These are phyloP conservation scores for Betula pendula DNA, from an alignment of 306 rosid genomes.

Conservation along the genomic window DNA sequence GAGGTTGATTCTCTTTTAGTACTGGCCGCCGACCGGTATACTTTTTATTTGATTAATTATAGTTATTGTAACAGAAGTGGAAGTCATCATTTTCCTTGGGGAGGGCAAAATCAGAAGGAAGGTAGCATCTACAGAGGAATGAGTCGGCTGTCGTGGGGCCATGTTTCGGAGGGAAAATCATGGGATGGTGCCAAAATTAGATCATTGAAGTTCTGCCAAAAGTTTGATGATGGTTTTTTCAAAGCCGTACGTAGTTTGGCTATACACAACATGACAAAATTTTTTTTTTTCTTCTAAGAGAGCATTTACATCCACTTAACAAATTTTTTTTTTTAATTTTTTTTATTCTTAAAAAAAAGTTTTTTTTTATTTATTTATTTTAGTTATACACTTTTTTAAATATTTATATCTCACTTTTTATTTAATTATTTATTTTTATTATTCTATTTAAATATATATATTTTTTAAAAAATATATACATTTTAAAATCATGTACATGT, in stretches of 20 bases:
- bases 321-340: too few species aligned
- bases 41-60: background rate
- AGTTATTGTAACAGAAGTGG: slow-evolving; percentile 4
- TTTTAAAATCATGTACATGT: too few species aligned
- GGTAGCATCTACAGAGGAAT: background rate
- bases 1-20: slow-evolving; percentile 12
- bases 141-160: slow-evolving; percentile 10
- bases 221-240: background rate
- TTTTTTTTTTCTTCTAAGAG: too few species aligned
- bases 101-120: slow-evolving; percentile 1
- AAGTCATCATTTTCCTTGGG: slow-evolving; percentile 22
- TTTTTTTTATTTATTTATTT: too few species aligned
- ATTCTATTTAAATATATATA: too few species aligned
- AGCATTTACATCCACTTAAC: too few species aligned
- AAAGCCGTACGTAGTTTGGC: background rate
- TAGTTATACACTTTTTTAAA: too few species aligned
- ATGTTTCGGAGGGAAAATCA: background rate
- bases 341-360: too few species aligned
- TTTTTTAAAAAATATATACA: too few species aligned
- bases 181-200: slow-evolving; percentile 1
- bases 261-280: background rate
- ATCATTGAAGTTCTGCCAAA: background rate
- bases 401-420: too few species aligned
- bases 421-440: too few species aligned
- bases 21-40: too few species aligned